Base-by-base conservation (phyloP, 2,329 filamentous ascomycete genomes). In the Grosmannia clavigera region DNA sequence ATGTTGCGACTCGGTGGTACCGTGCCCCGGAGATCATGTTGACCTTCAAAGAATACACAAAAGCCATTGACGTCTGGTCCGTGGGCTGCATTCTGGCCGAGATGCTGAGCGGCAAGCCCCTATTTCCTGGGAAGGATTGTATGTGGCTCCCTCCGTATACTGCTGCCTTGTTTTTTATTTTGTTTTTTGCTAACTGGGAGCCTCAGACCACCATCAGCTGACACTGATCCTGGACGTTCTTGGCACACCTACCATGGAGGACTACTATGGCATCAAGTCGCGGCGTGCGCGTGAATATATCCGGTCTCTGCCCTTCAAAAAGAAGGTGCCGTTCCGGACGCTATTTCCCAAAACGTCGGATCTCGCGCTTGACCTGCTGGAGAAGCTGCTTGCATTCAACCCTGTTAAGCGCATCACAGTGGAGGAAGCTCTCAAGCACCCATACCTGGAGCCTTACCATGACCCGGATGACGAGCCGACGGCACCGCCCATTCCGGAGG, bases 291-390 rank as follows among this genome's bases (percentile, higher is more conserved):
- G 94, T 65, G 94, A 99, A 76, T 99, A 99, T 77, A 99, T 99
- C 71, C 90, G 94, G 63, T 96, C 92, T 59, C 82, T 97, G 55
- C 92, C 94, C 22, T 97, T 97, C 81, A 97, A 97, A 84, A 97
- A 97, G 86, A 97, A 97, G 85, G 95, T 97, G 55, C 92, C 94
- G 0, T 94, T 96, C 84, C 90, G 94, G 73, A 89, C 88, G 53
- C 85, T 99, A 73, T 99, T 99, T 81, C 92, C 94, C 66, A 96
- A 96, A 81, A 96, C 92, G n/a, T 95, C 92, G n/a, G 92, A 97
- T 64, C 78, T 95, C 43, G 94, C 94, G 0, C 81, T 99, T 46
- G 94, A 99, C 70, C 80, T 99, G 48, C 81, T 99, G 29, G 94
- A 99, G 81, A 95, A 94, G 75, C 83, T 99, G 19, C 81, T 99